Conservation (phyloP, 208 protist genomes). For the Trypanosoma grayi region DNA sequence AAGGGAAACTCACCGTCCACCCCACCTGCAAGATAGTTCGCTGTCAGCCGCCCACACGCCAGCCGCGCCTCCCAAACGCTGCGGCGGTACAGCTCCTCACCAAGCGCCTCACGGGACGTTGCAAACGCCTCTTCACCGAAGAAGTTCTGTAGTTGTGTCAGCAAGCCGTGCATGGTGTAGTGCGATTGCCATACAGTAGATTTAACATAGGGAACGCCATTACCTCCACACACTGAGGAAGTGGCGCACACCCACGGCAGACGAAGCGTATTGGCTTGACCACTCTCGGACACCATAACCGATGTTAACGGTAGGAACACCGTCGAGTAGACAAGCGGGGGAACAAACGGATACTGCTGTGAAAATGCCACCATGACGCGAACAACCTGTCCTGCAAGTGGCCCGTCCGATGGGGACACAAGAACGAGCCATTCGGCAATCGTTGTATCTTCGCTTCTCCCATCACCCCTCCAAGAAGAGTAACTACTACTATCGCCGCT, state of each 20-base stretch:
- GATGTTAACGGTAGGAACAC: conserved; percentile 38
- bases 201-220: not conserved
- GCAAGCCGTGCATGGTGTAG: conserved; percentile 18
- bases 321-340: conserved; percentile 33
- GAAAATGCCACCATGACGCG: conserved; percentile 42
- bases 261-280: conserved; percentile 41
- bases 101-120: conserved; percentile 23
- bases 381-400: conserved; percentile 36
- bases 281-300: conserved; percentile 32
- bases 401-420: conserved; percentile 45
- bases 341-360: conserved; percentile 41
- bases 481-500: not conserved
- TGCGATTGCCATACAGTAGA: conserved; percentile 24
- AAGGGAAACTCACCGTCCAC: no score
- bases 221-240: not conserved
- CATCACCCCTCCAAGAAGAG: not conserved
- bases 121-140: conserved; percentile 39
- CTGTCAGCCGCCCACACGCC: conserved; percentile 12
- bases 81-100: conserved; percentile 24
- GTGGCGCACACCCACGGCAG: conserved; percentile 17
- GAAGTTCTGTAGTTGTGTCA: conserved; percentile 30
- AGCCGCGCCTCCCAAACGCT: conserved; percentile 21
- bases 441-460: not conserved
- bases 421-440: conserved; percentile 36
- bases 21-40: not conserved